These are phyloP conservation scores for Colletotrichum orbiculare DNA, from an alignment of 2,329 filamentous ascomycete genomes.

Conservation along the genomic window DNA sequence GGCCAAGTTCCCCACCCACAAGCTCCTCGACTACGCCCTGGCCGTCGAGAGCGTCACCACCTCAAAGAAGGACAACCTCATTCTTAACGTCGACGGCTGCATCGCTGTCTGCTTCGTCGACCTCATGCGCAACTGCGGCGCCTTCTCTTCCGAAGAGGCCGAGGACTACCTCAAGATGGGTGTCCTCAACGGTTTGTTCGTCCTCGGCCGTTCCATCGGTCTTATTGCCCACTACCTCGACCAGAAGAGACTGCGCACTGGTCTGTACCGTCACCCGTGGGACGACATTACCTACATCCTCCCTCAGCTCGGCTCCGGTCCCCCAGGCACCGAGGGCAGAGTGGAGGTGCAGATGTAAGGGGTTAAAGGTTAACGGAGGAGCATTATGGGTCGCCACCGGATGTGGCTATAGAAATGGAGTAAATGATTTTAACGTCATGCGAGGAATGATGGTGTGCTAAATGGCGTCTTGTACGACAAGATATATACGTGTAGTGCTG, in stretches of 20 bases:
- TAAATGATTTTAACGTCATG: slow-evolving; percentile 38
- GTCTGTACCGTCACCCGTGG: slow-evolving; percentile 99
- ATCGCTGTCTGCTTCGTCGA: slow-evolving; percentile 99
- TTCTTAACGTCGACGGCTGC: slow-evolving; percentile 98
- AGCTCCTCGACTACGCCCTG: slow-evolving; percentile 98
- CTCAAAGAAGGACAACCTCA: slow-evolving; percentile 99
- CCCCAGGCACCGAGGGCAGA: slow-evolving; percentile 82
- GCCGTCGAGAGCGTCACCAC: slow-evolving; percentile 98
- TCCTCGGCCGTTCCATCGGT: slow-evolving; percentile 96
- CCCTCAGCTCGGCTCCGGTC: slow-evolving; percentile 79
- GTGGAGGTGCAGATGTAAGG: slow-evolving; percentile 85
- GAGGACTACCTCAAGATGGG: slow-evolving; percentile 99
- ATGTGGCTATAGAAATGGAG: slow-evolving; percentile 37
- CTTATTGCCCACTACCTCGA: slow-evolving; percentile 99
- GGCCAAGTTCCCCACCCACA: slow-evolving; percentile 97
- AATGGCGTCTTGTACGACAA: slow-evolving; percentile 49
- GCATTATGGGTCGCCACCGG: slow-evolving; percentile 34
- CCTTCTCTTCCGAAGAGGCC: slow-evolving; percentile 94
- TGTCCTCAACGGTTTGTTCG: slow-evolving; percentile 99
- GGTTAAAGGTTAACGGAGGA: slow-evolving; percentile 36
- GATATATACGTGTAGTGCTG: slow-evolving; percentile 49
- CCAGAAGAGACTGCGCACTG: slow-evolving; percentile 98
- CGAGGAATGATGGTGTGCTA: slow-evolving; percentile 37
- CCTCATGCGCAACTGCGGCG: slow-evolving; percentile 95
- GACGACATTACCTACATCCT: slow-evolving; percentile 97